Evolutionary conservation across 345 rosid species (phyloP).

Genomic region (Brassica napus): DNA sequence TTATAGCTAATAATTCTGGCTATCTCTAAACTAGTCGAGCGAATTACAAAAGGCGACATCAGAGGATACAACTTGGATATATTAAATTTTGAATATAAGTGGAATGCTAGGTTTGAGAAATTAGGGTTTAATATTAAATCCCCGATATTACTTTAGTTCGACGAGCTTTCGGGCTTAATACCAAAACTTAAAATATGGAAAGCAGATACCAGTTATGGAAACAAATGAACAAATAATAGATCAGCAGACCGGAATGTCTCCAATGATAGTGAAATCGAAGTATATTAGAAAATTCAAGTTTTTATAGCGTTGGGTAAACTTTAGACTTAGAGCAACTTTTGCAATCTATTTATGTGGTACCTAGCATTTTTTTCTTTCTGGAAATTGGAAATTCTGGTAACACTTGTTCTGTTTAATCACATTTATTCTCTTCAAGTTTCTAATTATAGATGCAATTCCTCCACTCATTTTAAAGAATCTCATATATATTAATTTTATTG

Average conservation of each 20-base stretch:
- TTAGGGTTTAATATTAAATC: not conserved
- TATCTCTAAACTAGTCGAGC: not conserved
- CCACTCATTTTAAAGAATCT: not conserved
- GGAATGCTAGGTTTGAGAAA: conserved; percentile 10
- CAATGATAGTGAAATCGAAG: not conserved
- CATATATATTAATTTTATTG: not conserved
- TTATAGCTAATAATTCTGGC: not conserved
- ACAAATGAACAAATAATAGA: conserved; percentile 10
- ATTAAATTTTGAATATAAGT: not conserved
- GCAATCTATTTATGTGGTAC: not conserved
- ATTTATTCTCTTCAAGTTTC: not conserved
- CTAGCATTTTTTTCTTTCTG: not conserved
- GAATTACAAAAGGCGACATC: not conserved
- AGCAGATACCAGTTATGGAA: not conserved
- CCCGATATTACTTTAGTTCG: not conserved
- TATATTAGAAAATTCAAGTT: not conserved
- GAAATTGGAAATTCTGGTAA: not conserved
- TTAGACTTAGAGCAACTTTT: not conserved
- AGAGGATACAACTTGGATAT: conserved; percentile 10
- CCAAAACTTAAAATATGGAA: not conserved
- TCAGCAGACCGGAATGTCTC: not conserved
- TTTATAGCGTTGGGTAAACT: not conserved
- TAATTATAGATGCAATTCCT: not conserved
- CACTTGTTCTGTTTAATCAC: not conserved
- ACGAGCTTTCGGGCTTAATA: conserved; percentile 9